Percentiles rank a stretch among this genome's conserved stretches.
Conservation (phyloP, 2,329 filamentous ascomycete species). For the Penicillium freii region DNA sequence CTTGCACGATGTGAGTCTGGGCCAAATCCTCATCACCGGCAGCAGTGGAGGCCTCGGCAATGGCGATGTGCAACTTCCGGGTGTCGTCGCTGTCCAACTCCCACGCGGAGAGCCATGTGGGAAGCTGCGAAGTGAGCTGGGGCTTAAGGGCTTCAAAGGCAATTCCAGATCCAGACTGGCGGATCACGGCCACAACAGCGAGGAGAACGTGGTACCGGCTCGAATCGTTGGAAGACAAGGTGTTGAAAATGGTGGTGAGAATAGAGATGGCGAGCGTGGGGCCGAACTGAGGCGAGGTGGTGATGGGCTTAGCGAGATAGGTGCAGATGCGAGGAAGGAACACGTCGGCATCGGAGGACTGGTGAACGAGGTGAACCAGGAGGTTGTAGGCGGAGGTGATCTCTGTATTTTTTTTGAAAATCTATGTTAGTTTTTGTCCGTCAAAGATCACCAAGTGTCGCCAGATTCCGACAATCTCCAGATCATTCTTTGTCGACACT, state of each 20-base stretch:
- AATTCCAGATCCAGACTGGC: conserved; percentile 63
- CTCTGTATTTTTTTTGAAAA: conserved; percentile 55
- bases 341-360: conserved; percentile 79
- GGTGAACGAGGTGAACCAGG: conserved; percentile 85
- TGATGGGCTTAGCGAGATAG: conserved; percentile 83
- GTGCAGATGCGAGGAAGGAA: conserved; percentile 85
- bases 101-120: conserved; percentile 80
- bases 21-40: conserved; percentile 74
- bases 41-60: conserved; percentile 77
- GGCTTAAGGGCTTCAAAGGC: conserved; percentile 81
- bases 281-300: conserved; percentile 81
- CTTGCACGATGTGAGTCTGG: conserved; percentile 70
- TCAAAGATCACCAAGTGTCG: conserved; percentile 6
- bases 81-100: conserved; percentile 76
- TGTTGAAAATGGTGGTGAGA: conserved; percentile 95
- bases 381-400: conserved; percentile 96
- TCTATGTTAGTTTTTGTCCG: conserved; percentile 16
- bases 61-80: conserved; percentile 78
- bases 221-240: conserved; percentile 71
- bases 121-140: conserved; percentile 74
- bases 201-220: conserved; percentile 88
- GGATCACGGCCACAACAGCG: conserved; percentile 81
- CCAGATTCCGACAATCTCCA: conserved; percentile 10
- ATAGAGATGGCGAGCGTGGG: conserved; percentile 82
- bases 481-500: conserved; percentile 16